phyloP scores from a whole-genome alignment of 108 stramenopile species.

The Aurantiochytrium sp. region DNA sequence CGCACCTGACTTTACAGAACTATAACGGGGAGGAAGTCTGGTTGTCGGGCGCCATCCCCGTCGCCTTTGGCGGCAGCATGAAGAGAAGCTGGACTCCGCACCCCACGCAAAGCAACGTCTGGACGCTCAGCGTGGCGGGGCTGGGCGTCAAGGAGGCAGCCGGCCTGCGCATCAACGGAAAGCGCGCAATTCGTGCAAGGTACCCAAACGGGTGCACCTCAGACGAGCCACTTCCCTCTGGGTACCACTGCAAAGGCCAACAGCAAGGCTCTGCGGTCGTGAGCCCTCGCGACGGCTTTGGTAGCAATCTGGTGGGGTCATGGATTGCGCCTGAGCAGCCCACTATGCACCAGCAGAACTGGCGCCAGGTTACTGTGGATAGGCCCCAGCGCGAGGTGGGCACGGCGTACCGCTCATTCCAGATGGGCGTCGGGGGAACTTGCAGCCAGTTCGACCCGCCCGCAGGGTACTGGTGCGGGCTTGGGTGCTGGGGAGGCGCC shows the following conservation, averaged over 20 bases:
- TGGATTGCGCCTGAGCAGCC: background rate
- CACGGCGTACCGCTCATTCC: background rate
- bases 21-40: conserved; percentile 22
- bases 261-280: background rate
- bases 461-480: conserved; percentile 27
- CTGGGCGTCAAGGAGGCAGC: background rate
- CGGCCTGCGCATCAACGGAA: background rate
- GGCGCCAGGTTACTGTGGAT: background rate
- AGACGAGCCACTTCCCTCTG: background rate
- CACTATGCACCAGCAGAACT: background rate
- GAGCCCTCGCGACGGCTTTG: background rate
- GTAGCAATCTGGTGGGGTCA: background rate
- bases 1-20: background rate
- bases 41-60: background rate
- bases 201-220: conserved; percentile 24
- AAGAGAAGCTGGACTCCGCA: background rate
- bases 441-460: background rate
- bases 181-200: background rate
- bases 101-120: background rate
- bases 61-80: background rate
- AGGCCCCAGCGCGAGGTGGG: background rate
- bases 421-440: conserved; percentile 3
- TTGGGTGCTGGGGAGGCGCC: background rate
- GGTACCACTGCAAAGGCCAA: background rate
- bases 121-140: background rate